Evolutionary conservation across 306 rosid genomes (phyloP).

Genomic region (Carpinus viminea): DNA sequence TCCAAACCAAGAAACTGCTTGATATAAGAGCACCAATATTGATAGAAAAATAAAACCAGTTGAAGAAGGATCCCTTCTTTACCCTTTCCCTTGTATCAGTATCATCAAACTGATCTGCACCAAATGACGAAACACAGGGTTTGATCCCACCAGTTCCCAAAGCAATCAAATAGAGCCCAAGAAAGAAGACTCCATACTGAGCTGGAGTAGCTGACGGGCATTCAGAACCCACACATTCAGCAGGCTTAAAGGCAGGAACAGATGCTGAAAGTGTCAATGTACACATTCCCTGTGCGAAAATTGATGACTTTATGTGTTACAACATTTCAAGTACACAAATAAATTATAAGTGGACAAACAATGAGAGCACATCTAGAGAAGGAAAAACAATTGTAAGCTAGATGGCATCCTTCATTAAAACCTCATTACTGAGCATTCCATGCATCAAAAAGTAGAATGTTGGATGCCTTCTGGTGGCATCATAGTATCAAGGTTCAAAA

Average conservation of each 20-base stretch:
- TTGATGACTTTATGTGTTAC: conserved; percentile 15
- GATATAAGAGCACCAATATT: conserved; percentile 90
- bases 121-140: conserved; percentile 94
- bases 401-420: neutral
- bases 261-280: conserved; percentile 92
- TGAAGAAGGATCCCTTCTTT: conserved; percentile 93
- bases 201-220: conserved; percentile 86
- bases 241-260: conserved; percentile 67
- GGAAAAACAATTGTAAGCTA: conserved; percentile 7
- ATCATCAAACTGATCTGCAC: conserved; percentile 98
- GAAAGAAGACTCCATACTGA: conserved; percentile 83
- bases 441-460: conserved; percentile 11
- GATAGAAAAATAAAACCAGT: conserved; percentile 95
- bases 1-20: conserved; percentile 76
- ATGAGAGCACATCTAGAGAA: conserved; percentile 10
- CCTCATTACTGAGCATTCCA: neutral
- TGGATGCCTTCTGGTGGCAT: neutral
- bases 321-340: conserved; percentile 22
- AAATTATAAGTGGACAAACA: conserved; percentile 5
- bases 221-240: conserved; percentile 57
- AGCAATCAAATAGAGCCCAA: conserved; percentile 93
- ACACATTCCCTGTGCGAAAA: conserved; percentile 84
- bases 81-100: conserved; percentile 80
- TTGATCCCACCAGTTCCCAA: conserved; percentile 97
- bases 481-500: neutral